Base-by-base conservation (phyloP, 768 basidiomycete species). In the Lactarius psammicola region DNA sequence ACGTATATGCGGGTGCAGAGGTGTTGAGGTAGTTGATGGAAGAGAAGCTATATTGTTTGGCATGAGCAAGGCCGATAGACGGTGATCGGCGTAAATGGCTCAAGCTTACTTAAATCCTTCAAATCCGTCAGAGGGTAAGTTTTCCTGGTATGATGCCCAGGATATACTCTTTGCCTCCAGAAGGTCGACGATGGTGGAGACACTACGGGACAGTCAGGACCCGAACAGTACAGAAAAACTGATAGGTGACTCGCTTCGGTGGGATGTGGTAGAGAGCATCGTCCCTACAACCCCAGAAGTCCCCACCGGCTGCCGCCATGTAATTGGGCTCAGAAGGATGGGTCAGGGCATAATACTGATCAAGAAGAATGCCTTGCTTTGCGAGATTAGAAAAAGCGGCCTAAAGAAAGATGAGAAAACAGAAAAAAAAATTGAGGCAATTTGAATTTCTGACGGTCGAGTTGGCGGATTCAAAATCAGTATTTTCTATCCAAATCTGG, bases 291-390 rank as follows among this genome's bases (percentile, higher is more conserved):
- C 81, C 87, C 57, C 75, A 84, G 72, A 82, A 86, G 72, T 84
- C 81, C 44, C 86, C 86, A 20, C 81, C 82, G 11, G 78, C 75
- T 1, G 76, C 73, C 15, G 84, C 80, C 59, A 82, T 69, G 61
- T 81, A 87, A 74, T 89, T 88, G 36, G 87, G 87, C 72, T 88
- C 77, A 1, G 86, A 86, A 4, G 86, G 84, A 70, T 85, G 85
- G 31, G 83, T 84, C 44, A 85, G 66, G 4, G 74, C 80, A 64
- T 81, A 84, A 70, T 78, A 85, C 57, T 78, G 80, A 51, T 68
- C 64, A 34, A 76, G 71, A 7, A 78, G 67, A 63, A 88, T 76
- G 8, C 87, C 86, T 71, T 86, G 77, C 56, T 77, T 68, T 18
- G 81, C 79, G 63, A 88, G 73, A 55, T 74, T 56, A 58, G 72